These are phyloP conservation scores for Gloeostereum incarnatum DNA, from an alignment of 768 basidiomycete species.

Conservation along the genomic window DNA sequence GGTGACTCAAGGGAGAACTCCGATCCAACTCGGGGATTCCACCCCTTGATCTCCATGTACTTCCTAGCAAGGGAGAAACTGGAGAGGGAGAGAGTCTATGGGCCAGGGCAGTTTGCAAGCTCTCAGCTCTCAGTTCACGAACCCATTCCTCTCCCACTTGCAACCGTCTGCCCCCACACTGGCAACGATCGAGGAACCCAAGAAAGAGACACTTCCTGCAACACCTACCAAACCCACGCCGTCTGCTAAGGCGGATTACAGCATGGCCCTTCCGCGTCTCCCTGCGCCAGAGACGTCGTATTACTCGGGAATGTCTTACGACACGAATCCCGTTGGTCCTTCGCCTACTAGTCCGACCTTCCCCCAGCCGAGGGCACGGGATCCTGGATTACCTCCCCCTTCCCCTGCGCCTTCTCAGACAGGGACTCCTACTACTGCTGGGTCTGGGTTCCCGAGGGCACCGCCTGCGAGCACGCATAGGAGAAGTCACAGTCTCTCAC, in stretches of 20 bases:
- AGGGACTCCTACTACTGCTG: slow-evolving; percentile 10
- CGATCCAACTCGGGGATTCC: slow-evolving; percentile 91
- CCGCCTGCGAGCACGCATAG: slow-evolving; percentile 75
- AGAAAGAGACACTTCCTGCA: slow-evolving; percentile 1
- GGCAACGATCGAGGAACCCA: neutral
- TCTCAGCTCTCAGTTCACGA: slow-evolving; percentile 67
- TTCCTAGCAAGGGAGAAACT: slow-evolving; percentile 93
- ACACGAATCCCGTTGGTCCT: slow-evolving; percentile 35
- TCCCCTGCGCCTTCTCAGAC: slow-evolving; percentile 22
- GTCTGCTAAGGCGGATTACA: slow-evolving; percentile 59
- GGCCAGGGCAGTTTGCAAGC: slow-evolving; percentile 87
- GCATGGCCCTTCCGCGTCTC: slow-evolving; percentile 73
- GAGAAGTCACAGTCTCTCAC: slow-evolving; percentile 77
- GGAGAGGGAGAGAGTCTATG: slow-evolving; percentile 90
- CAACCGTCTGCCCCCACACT: slow-evolving; percentile 1
- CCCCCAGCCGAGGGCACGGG: slow-evolving; percentile 57
- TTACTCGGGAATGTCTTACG: slow-evolving; percentile 77
- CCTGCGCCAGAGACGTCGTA: slow-evolving; percentile 78
- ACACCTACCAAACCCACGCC: slow-evolving; percentile 8
- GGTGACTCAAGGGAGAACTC: slow-evolving; percentile 31
- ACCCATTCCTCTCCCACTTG: slow-evolving; percentile 3
- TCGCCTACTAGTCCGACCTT: slow-evolving; percentile 55
- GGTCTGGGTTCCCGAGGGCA: slow-evolving; percentile 44
- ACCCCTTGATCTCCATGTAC: slow-evolving; percentile 94
- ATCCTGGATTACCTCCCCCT: slow-evolving; percentile 45